Percentiles rank a stretch among this genome's conserved stretches.
phyloP scores from a whole-genome alignment of 2,329 filamentous ascomycete genomes.

The Mariannaea sp. region DNA sequence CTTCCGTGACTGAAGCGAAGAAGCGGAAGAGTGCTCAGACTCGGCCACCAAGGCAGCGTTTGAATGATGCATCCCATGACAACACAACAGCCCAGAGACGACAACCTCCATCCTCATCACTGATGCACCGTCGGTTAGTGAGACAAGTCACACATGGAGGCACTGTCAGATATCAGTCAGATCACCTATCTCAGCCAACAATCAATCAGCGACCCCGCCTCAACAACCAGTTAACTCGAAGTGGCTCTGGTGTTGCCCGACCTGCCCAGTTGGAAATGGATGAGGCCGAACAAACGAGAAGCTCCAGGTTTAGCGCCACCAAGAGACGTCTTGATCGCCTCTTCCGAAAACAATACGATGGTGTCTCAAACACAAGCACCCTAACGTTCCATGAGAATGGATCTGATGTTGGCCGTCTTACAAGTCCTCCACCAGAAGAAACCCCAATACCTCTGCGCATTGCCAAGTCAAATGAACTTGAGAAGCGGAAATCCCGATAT shows the following conservation, averaged over 20 bases:
- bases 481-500: conserved; percentile 39
- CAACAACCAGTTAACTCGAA: conserved; percentile 12
- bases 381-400: conserved; percentile 23
- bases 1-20: conserved; percentile 38
- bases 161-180: conserved; percentile 34
- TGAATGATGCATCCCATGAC: conserved; percentile 35
- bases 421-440: conserved; percentile 34
- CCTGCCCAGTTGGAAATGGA: conserved; percentile 63
- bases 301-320: conserved; percentile 51
- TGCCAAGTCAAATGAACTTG: conserved; percentile 11
- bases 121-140: conserved; percentile 36
- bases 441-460: conserved; percentile 30
- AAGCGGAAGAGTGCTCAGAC: conserved; percentile 20
- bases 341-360: conserved; percentile 50
- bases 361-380: conserved; percentile 26
- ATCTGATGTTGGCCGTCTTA: conserved; percentile 23
- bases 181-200: background rate
- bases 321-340: conserved; percentile 62
- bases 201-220: conserved; percentile 6
- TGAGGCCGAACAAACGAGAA: conserved; percentile 42
- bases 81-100: conserved; percentile 11
- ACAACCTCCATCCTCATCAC: conserved; percentile 1
- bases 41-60: conserved; percentile 19
- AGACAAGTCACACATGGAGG: conserved; percentile 38
- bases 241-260: conserved; percentile 38